Percentiles rank a stretch among this genome's conserved stretches.
Evolutionary conservation across 768 basidiomycete species (phyloP).

Genomic region (Neoboletus subvelutipes): DNA sequence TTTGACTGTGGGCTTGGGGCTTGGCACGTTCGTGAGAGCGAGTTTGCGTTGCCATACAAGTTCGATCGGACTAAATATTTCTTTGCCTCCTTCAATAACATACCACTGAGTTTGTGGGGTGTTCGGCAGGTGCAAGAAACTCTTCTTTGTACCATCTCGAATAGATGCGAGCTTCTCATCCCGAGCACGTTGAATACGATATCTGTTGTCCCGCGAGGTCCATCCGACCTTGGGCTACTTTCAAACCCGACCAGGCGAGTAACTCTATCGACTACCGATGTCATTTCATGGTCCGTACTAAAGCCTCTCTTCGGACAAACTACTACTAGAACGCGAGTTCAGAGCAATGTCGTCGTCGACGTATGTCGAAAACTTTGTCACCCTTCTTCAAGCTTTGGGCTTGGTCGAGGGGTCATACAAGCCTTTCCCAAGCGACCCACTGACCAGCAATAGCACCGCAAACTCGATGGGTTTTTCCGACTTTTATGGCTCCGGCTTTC

Average conservation of each 20-base stretch:
- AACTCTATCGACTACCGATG: not conserved
- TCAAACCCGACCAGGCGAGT: not conserved
- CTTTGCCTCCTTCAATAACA: no score
- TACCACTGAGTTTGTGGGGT: no score
- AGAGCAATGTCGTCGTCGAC: slow-evolving; percentile 5
- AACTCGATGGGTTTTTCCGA: not conserved
- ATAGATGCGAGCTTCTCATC: not conserved
- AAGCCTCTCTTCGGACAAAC: not conserved
- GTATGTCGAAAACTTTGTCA: slow-evolving; percentile 1
- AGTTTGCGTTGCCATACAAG: no score
- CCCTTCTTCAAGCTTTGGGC: slow-evolving; percentile 9
- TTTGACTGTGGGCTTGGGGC: no score
- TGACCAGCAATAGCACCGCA: not conserved
- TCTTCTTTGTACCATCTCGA: no score
- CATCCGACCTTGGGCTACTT: not conserved
- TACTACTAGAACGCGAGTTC: not conserved
- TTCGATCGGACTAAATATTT: no score
- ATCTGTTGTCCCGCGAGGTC: not conserved
- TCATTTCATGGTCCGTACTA: not conserved
- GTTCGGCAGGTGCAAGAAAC: no score
- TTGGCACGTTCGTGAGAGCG: no score
- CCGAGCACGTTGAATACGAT: not conserved
- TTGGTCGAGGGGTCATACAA: slow-evolving; percentile 15
- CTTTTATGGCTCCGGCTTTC: not conserved
- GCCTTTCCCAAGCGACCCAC: not conserved